Percentiles rank a stretch among this genome's conserved stretches.
These are phyloP conservation scores for Turritis glabra DNA, from an alignment of 345 rosid species.

Conservation along the genomic window DNA sequence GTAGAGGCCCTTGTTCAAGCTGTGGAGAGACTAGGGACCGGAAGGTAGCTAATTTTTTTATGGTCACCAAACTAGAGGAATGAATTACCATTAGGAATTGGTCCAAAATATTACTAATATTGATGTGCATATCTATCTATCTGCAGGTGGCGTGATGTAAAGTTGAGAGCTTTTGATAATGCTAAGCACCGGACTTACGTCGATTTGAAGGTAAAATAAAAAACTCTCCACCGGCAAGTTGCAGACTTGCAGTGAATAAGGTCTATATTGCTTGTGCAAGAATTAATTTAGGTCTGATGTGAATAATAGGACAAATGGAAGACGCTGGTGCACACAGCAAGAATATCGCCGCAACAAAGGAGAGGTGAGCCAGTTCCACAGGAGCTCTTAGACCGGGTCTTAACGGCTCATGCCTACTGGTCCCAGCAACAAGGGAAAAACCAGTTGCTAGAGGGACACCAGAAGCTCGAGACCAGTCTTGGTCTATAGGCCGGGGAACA, in stretches of 20 bases:
- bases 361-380: conserved; percentile 99
- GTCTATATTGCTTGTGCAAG: conserved; percentile 40
- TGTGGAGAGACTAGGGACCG: conserved; percentile 97
- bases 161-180: conserved; percentile 82
- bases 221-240: too few species aligned
- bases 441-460: conserved; percentile 53
- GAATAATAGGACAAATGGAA: conserved; percentile 94
- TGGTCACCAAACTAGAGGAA: neutral
- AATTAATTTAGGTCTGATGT: conserved; percentile 33
- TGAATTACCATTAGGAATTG: neutral
- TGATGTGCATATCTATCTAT: neutral
- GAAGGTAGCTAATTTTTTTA: conserved; percentile 58
- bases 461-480: conserved; percentile 52
- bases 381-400: conserved; percentile 89
- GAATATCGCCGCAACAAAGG: conserved; percentile 97
- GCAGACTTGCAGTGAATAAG: neutral
- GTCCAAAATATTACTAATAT: neutral
- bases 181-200: conserved; percentile 97
- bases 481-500: conserved; percentile 42
- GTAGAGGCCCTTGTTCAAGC: conserved; percentile 98
- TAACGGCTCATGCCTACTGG: conserved; percentile 91
- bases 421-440: conserved; percentile 84
- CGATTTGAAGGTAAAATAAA: conserved; percentile 72
- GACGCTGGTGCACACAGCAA: conserved; percentile 94
- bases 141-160: conserved; percentile 96